Base-by-base conservation (phyloP, 2,329 filamentous ascomycete genomes). In the Leptoxyphium fumago region DNA sequence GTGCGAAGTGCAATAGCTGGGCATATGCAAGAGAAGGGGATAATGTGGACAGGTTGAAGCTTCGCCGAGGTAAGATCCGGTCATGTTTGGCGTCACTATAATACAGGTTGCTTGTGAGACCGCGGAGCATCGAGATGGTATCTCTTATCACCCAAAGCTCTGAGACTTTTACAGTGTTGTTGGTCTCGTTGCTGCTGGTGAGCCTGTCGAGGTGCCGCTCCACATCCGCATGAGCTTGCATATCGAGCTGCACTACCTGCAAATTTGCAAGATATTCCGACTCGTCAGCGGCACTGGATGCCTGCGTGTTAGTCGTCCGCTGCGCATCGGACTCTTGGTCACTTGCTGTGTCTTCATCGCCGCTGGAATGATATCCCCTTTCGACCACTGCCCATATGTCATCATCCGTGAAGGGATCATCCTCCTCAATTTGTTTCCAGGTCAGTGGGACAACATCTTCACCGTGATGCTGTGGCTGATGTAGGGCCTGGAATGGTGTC, bases 91-190 rank as follows among this genome's bases (percentile, higher is more conserved):
- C 11, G 38, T 21, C 11, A 13, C 38, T 17, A 18, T 40, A 28
- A 9, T 38, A 94, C 1, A 94, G 57, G 1, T 78, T 80, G 2
- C 83, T 89, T 5, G 79, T 74, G 3, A 91, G 66, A 1, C 88
- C 88, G 43, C 78, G 75, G 0, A 96, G 72, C 84, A 95, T 93
- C 54, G 85, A 89, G 0, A 95, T 67, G 0, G 78, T 75, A 56
- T 96, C 87, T 40, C 86, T 77, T 21, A 88, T 66, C 10, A 80
- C 68, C 50, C 88, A 78, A 1, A 83, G 67, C 58, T 94, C 88
- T 0, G 82, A 75, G 5, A 89, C 67, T 13, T 49, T 47, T 26
- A 57, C 53, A 2, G 50, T 42, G 26, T 46, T 59, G 54, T 41
- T 14, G 9, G 15, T 10, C 9, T 13, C 2, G 10, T 18, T 17